Conservation (phyloP, 2,329 filamentous ascomycete genomes). For the Onygena corvina region DNA sequence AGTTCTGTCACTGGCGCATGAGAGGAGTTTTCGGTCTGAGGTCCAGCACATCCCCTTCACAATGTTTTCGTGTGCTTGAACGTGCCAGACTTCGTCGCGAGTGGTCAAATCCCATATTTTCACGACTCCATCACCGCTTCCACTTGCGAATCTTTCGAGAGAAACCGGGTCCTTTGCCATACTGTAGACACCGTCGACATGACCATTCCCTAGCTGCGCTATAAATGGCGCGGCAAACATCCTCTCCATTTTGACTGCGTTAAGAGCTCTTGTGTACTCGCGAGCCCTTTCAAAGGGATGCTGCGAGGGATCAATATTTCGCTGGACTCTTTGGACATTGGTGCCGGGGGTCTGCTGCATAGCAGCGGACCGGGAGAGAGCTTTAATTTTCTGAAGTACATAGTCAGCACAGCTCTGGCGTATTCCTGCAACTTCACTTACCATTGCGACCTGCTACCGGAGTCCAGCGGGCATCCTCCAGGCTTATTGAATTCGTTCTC, state of each 20-base stretch:
- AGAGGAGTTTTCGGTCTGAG: constrained; percentile 68
- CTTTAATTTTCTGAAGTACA: constrained; percentile 44
- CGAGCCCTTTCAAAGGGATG: constrained; percentile 85
- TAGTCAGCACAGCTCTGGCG: neutral
- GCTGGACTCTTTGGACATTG: constrained; percentile 34
- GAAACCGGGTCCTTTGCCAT: constrained; percentile 69
- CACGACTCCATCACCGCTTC: constrained; percentile 80
- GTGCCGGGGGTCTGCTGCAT: constrained; percentile 39
- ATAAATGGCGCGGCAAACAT: constrained; percentile 84
- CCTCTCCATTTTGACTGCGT: constrained; percentile 83
- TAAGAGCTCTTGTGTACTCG: constrained; percentile 66
- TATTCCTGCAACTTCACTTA: neutral
- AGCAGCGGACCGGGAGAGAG: constrained; percentile 36
- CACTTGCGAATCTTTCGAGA: constrained; percentile 64
- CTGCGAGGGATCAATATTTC: constrained; percentile 62
- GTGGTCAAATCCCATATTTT: constrained; percentile 81
- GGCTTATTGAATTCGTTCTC: neutral
- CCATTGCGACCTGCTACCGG: neutral
- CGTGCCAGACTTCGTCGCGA: constrained; percentile 62
- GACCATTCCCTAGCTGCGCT: constrained; percentile 73
- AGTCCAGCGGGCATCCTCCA: neutral
- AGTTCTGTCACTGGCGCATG: constrained; percentile 72
- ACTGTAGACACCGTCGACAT: constrained; percentile 80
- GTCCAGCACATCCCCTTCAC: constrained; percentile 90
- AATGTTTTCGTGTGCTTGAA: constrained; percentile 79